Conservation (phyloP, 495 filamentous ascomycete genomes). For the Penicillium dipodomyicola region DNA sequence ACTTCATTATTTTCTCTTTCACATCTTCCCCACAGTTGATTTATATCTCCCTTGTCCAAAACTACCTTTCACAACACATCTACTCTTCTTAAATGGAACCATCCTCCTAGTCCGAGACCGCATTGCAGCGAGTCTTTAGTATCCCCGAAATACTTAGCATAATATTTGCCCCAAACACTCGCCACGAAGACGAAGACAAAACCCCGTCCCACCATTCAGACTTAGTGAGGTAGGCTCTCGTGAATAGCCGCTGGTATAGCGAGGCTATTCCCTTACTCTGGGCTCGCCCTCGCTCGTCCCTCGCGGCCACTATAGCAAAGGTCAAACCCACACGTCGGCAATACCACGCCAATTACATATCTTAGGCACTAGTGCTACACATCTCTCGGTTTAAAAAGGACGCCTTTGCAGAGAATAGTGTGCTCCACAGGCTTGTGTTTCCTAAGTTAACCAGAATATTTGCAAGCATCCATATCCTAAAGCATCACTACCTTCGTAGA, state of each 20-base stretch:
- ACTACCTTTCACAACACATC: neutral
- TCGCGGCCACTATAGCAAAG: neutral
- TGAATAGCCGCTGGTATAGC: neutral
- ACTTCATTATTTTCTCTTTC: neutral
- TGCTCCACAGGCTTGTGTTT: neutral
- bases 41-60: neutral
- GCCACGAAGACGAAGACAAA: neutral
- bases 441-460: neutral
- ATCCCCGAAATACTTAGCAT: neutral
- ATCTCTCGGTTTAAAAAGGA: neutral
- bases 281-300: neutral
- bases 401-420: neutral
- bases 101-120: neutral
- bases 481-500: neutral
- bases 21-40: neutral
- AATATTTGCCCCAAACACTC: neutral
- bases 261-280: conserved; percentile 1
- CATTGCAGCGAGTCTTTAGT: neutral
- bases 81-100: neutral
- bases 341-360: neutral
- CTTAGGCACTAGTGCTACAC: neutral
- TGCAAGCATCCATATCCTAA: neutral
- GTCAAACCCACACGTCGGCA: neutral
- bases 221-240: neutral
- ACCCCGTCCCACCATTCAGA: neutral